These are phyloP conservation scores for Cicer yamashitae DNA, from an alignment of 306 rosid species.

Conservation along the genomic window DNA sequence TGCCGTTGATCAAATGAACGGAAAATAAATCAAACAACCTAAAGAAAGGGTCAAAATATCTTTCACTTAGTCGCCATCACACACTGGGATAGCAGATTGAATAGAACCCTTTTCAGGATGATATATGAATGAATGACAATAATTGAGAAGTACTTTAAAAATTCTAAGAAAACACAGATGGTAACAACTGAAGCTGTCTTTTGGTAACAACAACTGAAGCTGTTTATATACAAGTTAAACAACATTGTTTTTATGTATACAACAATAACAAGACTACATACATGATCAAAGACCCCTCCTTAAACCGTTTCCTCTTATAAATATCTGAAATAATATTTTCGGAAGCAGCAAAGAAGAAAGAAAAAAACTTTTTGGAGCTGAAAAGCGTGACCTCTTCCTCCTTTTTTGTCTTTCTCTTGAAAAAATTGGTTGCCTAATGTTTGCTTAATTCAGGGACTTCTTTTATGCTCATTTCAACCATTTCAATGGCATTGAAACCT, in stretches of 20 bases:
- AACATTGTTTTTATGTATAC: constrained; percentile 62
- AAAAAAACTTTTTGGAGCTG: constrained; percentile 53
- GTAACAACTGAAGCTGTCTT: constrained; percentile 68
- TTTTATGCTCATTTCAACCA: constrained; percentile 87
- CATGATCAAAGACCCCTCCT: constrained; percentile 60
- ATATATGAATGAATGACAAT: constrained; percentile 42
- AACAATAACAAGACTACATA: constrained; percentile 83
- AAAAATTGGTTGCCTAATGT: constrained; percentile 49
- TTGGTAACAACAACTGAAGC: constrained; percentile 53
- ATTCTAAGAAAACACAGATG: constrained; percentile 52
- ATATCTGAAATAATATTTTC: constrained; percentile 35
- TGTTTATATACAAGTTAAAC: constrained; percentile 85
- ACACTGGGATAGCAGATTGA: constrained; percentile 47
- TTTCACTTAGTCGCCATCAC: constrained; percentile 58
- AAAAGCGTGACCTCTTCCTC: constrained; percentile 51
- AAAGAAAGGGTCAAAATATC: constrained; percentile 54
- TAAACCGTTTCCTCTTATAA: constrained; percentile 39
- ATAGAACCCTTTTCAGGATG: constrained; percentile 46
- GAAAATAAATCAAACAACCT: constrained; percentile 48
- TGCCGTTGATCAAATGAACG: constrained; percentile 10
- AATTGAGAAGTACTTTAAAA: constrained; percentile 49
- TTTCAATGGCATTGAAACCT: constrained; percentile 63
- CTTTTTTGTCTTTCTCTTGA: constrained; percentile 46
- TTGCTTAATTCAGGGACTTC: constrained; percentile 80
- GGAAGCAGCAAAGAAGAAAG: constrained; percentile 54